Conservation (phyloP, 2,329 filamentous ascomycete species). For the Catunica adiposa region DNA sequence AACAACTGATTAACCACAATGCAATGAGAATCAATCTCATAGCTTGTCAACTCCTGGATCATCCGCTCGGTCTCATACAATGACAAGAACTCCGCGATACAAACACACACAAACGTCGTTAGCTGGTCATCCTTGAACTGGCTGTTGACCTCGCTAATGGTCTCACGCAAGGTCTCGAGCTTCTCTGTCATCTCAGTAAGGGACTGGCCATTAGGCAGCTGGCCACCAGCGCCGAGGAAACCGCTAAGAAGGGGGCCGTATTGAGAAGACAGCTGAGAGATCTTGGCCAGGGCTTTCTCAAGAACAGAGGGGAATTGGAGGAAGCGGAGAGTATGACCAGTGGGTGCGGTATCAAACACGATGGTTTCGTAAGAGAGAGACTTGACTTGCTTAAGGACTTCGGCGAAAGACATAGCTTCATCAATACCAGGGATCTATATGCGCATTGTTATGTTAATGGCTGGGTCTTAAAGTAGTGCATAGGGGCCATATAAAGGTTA, state of each 20-base stretch:
- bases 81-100: constrained; percentile 91
- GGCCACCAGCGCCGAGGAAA: constrained; percentile 61
- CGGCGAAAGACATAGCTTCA: constrained; percentile 98
- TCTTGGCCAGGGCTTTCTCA: constrained; percentile 94
- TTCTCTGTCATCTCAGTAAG: constrained; percentile 85
- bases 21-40: constrained; percentile 87
- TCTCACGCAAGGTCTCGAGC: constrained; percentile 82
- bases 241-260: constrained; percentile 94
- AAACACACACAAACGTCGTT: constrained; percentile 95
- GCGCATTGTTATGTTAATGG: neutral
- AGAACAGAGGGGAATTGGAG: constrained; percentile 95
- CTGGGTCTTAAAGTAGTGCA: neutral
- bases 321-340: constrained; percentile 94
- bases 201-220: constrained; percentile 79
- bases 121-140: constrained; percentile 96
- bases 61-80: constrained; percentile 98
- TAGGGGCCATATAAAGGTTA: constrained; percentile 16
- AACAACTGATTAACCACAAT: constrained; percentile 97
- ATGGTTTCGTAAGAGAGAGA: constrained; percentile 97
- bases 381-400: constrained; percentile 98
- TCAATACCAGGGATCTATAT: constrained; percentile 87
- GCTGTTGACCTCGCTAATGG: constrained; percentile 87
- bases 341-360: constrained; percentile 96
- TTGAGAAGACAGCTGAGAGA: constrained; percentile 82
- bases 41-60: constrained; percentile 92